phyloP scores from a whole-genome alignment of 2,329 filamentous ascomycete genomes.

The Trichoderma arundinaceum region DNA sequence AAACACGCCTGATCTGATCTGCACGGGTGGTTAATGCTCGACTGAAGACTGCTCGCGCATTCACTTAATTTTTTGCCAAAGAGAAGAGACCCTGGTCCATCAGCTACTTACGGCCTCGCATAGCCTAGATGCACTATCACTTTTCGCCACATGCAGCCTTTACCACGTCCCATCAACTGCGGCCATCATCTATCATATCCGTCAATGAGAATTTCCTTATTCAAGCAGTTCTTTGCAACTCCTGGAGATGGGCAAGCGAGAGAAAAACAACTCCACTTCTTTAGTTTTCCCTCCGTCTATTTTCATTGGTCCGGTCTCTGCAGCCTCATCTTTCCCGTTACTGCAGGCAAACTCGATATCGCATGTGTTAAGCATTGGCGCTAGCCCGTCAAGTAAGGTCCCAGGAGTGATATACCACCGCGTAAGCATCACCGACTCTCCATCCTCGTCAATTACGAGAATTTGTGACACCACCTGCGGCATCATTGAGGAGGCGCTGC shows the following conservation, averaged over 20 bases:
- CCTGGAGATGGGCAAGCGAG: constrained; percentile 16
- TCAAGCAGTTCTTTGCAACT: neutral
- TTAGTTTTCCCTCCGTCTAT: constrained; percentile 14
- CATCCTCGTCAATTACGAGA: constrained; percentile 18
- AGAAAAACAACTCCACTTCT: constrained; percentile 1
- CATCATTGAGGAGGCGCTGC: constrained; percentile 13
- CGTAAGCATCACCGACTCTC: constrained; percentile 24
- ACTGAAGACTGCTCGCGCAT: neutral
- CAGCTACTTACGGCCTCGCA: neutral
- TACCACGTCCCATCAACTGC: neutral
- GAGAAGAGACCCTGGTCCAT: neutral
- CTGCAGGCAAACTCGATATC: constrained; percentile 21
- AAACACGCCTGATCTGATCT: neutral
- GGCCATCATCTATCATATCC: neutral
- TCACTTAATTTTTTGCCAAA: neutral
- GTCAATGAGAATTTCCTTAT: neutral
- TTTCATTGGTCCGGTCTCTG: constrained; percentile 20
- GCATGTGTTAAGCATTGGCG: constrained; percentile 28
- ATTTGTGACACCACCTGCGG: constrained; percentile 13
- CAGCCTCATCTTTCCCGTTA: constrained; percentile 12
- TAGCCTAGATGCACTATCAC: neutral
- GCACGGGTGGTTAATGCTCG: neutral
- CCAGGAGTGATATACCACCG: constrained; percentile 17
- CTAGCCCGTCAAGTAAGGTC: constrained; percentile 21
- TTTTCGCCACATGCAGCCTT: neutral